A percentile compares a stretch with the other conserved stretches of the same genome.
These are phyloP conservation scores for Camptophora hylomeconis DNA, from an alignment of 2,329 filamentous ascomycete genomes.

Conservation along the genomic window DNA sequence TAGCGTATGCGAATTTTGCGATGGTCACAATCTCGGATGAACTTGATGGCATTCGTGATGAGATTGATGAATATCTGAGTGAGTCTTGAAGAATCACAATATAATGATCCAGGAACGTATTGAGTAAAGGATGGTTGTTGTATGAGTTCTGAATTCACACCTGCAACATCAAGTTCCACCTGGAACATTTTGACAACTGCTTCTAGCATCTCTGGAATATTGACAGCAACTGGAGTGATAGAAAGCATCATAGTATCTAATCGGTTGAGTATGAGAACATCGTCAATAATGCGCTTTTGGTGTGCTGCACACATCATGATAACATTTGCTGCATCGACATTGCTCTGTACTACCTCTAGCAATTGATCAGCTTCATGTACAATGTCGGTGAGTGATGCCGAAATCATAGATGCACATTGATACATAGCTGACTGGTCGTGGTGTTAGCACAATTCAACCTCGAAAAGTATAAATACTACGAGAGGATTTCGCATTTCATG, in stretches of 20 bases:
- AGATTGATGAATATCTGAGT: conserved; percentile 49
- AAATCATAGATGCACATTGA: conserved; percentile 44
- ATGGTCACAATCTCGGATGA: conserved; percentile 27
- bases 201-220: conserved; percentile 52
- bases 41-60: conserved; percentile 48
- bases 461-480: too few relatives aligned
- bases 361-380: conserved; percentile 3
- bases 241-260: conserved; percentile 61
- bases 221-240: conserved; percentile 55
- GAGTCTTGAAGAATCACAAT: conserved; percentile 41
- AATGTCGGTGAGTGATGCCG: conserved; percentile 26
- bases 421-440: conserved; percentile 42
- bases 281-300: conserved; percentile 64
- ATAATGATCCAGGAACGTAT: conserved; percentile 3
- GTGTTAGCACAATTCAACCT: too few relatives aligned
- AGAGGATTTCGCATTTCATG: conserved; percentile 42
- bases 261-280: conserved; percentile 60
- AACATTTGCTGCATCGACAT: conserved; percentile 60
- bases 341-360: conserved; percentile 39
- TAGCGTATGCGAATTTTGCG: background rate
- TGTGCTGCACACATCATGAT: conserved; percentile 66
- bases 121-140: conserved; percentile 5
- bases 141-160: conserved; percentile 6
- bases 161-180: conserved; percentile 54
- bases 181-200: conserved; percentile 64